Conservation (phyloP, 2,329 filamentous ascomycete genomes). For the Aureobasidium pullulans region DNA sequence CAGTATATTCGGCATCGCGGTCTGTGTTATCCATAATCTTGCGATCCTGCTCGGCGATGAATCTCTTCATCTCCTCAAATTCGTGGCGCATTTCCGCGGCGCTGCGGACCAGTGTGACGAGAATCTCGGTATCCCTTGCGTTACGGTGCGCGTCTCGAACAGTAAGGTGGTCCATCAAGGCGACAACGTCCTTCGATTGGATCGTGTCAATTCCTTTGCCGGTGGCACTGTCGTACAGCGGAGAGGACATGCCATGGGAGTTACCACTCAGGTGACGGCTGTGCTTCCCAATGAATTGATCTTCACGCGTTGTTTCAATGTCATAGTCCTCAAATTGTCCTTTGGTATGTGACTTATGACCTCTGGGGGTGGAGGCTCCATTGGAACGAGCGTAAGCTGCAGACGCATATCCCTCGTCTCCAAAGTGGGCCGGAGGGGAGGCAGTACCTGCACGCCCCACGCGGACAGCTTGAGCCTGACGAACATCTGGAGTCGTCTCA, state of each 20-base stretch:
- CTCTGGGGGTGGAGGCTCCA: slow-evolving; percentile 9
- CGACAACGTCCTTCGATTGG: slow-evolving; percentile 92
- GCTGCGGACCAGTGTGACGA: slow-evolving; percentile 86
- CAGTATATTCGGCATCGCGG: slow-evolving; percentile 77
- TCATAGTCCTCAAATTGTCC: slow-evolving; percentile 20
- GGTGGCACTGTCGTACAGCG: slow-evolving; percentile 82
- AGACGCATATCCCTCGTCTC: slow-evolving; percentile 18
- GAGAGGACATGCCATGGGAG: slow-evolving; percentile 84
- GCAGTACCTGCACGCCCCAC: slow-evolving; percentile 5
- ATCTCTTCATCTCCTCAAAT: slow-evolving; percentile 89
- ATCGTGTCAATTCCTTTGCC: slow-evolving; percentile 85
- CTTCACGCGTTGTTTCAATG: slow-evolving; percentile 43
- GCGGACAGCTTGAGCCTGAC: slow-evolving; percentile 11
- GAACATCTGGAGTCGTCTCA: slow-evolving; percentile 10
- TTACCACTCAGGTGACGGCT: slow-evolving; percentile 72
- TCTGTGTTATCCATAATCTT: slow-evolving; percentile 82
- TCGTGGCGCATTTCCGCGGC: slow-evolving; percentile 96
- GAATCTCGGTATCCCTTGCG: slow-evolving; percentile 90
- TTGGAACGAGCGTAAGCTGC: slow-evolving; percentile 17
- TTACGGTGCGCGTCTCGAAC: slow-evolving; percentile 95
- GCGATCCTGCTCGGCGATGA: slow-evolving; percentile 84
- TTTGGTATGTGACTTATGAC: not conserved
- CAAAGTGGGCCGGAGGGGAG: slow-evolving; percentile 11
- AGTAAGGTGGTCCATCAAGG: slow-evolving; percentile 96
- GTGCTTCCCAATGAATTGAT: slow-evolving; percentile 39